Conservation (phyloP, 106 monocot species). For the Dioscorea zingiberensis region DNA sequence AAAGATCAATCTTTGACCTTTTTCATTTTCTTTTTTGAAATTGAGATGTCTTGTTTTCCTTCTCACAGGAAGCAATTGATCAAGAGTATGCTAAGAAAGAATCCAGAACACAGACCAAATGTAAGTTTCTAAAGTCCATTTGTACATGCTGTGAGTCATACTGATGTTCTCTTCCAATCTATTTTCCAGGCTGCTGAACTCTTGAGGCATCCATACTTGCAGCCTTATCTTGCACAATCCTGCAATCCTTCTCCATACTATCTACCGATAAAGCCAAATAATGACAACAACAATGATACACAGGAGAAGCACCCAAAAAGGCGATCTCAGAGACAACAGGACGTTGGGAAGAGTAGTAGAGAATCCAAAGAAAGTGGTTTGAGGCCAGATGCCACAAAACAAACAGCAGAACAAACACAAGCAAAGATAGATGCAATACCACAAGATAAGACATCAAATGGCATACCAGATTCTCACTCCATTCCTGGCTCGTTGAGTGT, state of each 20-base stretch:
- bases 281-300: constrained; percentile 1
- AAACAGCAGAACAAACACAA: constrained; percentile 3
- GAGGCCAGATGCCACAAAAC: too few species aligned
- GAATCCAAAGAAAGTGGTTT: too few species aligned
- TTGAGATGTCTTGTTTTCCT: not conserved
- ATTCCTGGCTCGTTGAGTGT: not conserved
- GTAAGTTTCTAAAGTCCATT: constrained; percentile 30
- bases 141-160: not conserved
- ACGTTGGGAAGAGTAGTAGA: too few species aligned
- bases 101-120: constrained; percentile 88
- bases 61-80: constrained; percentile 71
- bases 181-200: constrained; percentile 60
- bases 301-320: constrained; percentile 31
- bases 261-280: constrained; percentile 62
- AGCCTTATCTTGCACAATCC: constrained; percentile 64
- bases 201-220: constrained; percentile 54
- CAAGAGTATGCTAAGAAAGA: constrained; percentile 88
- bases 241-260: constrained; percentile 53
- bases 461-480: constrained; percentile 1
- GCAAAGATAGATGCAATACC: not conserved
- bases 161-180: not conserved
- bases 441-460: not conserved
- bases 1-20: too few species aligned
- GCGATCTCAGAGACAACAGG: constrained; percentile 8
- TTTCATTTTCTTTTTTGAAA: not conserved